Evolutionary conservation across 306 rosid genomes (phyloP).

Genomic region (Purshia tridentata): DNA sequence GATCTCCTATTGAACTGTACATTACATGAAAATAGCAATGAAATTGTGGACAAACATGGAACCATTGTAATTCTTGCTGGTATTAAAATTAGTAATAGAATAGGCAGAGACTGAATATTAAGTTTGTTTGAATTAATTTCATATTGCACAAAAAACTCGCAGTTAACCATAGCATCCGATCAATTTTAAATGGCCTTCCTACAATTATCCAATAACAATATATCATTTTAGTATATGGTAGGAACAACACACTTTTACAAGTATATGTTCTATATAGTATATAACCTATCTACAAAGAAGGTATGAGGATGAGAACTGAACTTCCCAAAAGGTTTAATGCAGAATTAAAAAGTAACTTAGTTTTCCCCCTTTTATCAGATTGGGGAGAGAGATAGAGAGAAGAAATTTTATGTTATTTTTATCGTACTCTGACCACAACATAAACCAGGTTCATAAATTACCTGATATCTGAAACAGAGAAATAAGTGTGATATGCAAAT

Average conservation of each 20-base stretch:
- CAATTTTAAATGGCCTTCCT: not conserved
- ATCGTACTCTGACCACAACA: not conserved
- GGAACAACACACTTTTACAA: not conserved
- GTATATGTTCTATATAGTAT: not conserved
- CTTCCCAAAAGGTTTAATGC: not conserved
- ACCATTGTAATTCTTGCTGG: not conserved
- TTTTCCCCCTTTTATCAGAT: not conserved
- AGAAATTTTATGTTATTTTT: no score
- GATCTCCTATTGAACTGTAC: not conserved
- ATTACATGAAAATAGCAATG: not conserved
- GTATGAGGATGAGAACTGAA: not conserved
- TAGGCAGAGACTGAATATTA: not conserved
- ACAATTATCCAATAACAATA: no score
- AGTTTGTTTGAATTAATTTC: not conserved
- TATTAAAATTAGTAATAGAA: not conserved
- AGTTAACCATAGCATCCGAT: not conserved
- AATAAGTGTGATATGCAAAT: conserved; percentile 92
- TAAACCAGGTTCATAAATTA: conserved; percentile 23
- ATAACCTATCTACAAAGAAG: not conserved
- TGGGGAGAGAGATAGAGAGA: not conserved
- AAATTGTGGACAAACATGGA: not conserved
- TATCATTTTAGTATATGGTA: not conserved
- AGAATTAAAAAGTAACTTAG: not conserved
- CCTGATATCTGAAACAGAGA: conserved; percentile 93
- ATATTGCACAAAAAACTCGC: not conserved